Conservation (phyloP, 176 grass and related monocot species). For the Canna indica region DNA sequence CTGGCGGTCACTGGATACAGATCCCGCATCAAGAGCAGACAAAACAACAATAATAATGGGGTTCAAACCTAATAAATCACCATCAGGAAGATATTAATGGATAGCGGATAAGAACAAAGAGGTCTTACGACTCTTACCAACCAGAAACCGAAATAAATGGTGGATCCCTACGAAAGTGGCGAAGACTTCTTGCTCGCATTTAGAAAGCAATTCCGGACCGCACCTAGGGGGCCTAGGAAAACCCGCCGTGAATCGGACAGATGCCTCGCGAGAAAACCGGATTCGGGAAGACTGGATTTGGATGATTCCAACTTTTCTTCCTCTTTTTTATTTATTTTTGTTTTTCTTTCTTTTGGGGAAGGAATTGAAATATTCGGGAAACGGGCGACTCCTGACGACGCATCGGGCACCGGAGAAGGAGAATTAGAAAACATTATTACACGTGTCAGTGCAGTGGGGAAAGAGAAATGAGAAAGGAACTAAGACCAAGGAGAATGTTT, state of each 20-base stretch:
- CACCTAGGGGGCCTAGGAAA: neutral
- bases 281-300: neutral
- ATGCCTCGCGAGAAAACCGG: neutral
- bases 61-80: neutral
- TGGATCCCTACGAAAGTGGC: neutral
- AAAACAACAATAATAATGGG: neutral
- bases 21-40: neutral
- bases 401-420: too few relatives aligned
- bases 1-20: neutral
- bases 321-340: too few relatives aligned
- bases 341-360: too few relatives aligned
- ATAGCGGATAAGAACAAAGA: neutral
- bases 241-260: neutral
- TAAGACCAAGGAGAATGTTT: too few relatives aligned
- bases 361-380: too few relatives aligned
- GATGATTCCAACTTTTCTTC: neutral
- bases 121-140: neutral
- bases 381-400: too few relatives aligned
- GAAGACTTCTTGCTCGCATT: neutral
- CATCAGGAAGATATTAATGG: neutral
- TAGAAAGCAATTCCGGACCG: neutral
- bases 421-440: too few relatives aligned
- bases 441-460: too few relatives aligned
- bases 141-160: neutral
- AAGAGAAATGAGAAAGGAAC: too few relatives aligned